Evolutionary conservation across 2,329 filamentous ascomycete species (phyloP), one percentile per base, ranked within the genome.

Genomic region (Colletotrichum liriopes): DNA sequence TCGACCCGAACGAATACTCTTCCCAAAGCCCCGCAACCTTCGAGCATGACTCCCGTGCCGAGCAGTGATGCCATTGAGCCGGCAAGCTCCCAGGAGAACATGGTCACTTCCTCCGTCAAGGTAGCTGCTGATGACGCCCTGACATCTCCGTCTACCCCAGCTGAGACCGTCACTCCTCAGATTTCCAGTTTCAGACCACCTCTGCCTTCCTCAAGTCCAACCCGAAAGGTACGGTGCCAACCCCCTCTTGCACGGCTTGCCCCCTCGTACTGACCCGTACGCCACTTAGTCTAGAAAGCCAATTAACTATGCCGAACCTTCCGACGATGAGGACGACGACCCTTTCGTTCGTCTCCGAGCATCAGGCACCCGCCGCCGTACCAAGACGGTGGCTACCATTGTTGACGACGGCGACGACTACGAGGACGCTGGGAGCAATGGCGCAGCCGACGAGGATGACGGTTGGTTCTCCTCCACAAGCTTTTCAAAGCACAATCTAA

Each of bases 241-340:
- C 26, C 23, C n/a, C 11, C 18, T 29, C 43, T 47, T 5, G 35
- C 11, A 43, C 12, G 49, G 7, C 14, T 12, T 20, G 9, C 16
- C 3, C 3, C 32, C 5, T 23, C 20, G 5, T 37, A 39, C 61
- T 73, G 51, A 71, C 61, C 23, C 7, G 23, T 3, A 9, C 29
- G 1, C 1, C 18, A 26, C 3, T 7, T 64, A 90, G 88, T 81
- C 79, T 4, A 90, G 86, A 76, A 90, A 89, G 78, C 80, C 81
- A 0, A 88, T 96, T 75, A 96, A 89, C 80, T 98, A 98, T 80
- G 92, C 93, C 74, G 95, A 98, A 78, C 95, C 94, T 1, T 94
- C 94, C 55, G 93, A 94, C 56, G 93, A 94, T 62, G 93, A 94
- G 64, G 93, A 94, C 16, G 93, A 94, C 61, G 92, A 95, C 55